Percentiles rank a stretch among this genome's conserved stretches.
These are phyloP conservation scores for Colletotrichum tofieldiae DNA, from an alignment of 2,329 filamentous ascomycete species.

Conservation along the genomic window DNA sequence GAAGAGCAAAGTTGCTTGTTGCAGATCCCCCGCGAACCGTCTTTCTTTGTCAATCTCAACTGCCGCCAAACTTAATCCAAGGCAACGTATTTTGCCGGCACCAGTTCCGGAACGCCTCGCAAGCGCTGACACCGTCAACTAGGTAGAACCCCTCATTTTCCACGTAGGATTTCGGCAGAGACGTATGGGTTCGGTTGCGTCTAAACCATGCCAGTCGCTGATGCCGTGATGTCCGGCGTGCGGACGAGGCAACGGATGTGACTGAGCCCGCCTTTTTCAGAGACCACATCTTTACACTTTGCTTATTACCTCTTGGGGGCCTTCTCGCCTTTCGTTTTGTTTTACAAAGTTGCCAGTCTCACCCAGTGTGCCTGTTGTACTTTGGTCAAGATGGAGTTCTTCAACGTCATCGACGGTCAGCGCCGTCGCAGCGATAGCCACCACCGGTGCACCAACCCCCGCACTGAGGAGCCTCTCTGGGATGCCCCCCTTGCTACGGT, in stretches of 20 bases:
- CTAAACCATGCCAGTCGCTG: neutral
- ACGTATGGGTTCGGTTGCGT: neutral
- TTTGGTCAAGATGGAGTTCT: slow-evolving; percentile 25
- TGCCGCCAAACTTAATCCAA: slow-evolving; percentile 27
- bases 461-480: slow-evolving; percentile 52
- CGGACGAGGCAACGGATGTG: neutral
- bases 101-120: slow-evolving; percentile 4
- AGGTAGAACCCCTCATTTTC: slow-evolving; percentile 27
- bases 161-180: neutral
- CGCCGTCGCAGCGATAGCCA: slow-evolving; percentile 19
- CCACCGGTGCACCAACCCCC: slow-evolving; percentile 48
- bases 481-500: slow-evolving; percentile 61
- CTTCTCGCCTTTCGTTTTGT: neutral
- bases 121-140: neutral
- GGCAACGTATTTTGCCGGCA: neutral
- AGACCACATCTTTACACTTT: neutral
- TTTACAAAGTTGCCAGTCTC: too few species aligned
- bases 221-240: neutral
- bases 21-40: neutral
- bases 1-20: slow-evolving; percentile 3
- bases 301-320: neutral
- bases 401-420: slow-evolving; percentile 34
- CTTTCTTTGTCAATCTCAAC: slow-evolving; percentile 17
- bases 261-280: neutral
- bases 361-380: neutral